These are phyloP conservation scores for Colletotrichum sp. DNA, from an alignment of 2,329 filamentous ascomycete species.

Conservation along the genomic window DNA sequence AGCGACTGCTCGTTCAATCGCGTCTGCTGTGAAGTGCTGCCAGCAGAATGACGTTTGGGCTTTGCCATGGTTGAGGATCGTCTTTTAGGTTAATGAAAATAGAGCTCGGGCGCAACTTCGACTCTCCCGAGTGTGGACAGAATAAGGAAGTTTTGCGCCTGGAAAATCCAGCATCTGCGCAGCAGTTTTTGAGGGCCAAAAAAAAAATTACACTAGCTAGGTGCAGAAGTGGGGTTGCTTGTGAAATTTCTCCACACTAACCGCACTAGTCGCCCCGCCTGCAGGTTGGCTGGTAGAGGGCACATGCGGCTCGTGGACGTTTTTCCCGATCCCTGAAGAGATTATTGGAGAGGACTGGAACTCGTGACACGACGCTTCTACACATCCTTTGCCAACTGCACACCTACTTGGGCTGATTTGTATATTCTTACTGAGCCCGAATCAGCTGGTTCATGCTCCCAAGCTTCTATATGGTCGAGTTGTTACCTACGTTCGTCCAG, in stretches of 20 bases:
- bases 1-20: conserved; percentile 55
- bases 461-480: background rate
- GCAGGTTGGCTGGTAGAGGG: background rate
- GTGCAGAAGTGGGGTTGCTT: background rate
- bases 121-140: background rate
- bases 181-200: background rate
- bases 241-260: background rate
- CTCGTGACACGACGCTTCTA: background rate
- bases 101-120: background rate
- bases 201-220: background rate
- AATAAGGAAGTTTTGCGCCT: background rate
- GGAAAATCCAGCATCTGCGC: background rate
- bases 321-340: background rate
- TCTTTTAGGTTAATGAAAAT: background rate
- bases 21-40: background rate
- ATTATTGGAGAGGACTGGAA: background rate
- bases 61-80: conserved; percentile 4
- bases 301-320: background rate
- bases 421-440: background rate
- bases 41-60: background rate
- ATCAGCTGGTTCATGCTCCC: background rate
- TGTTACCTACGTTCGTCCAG: background rate
- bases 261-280: background rate
- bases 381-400: background rate
- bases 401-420: background rate